Percentiles rank a stretch among this genome's conserved stretches.
Evolutionary conservation across 2,329 filamentous ascomycete species (phyloP).

Genomic region (Diaporthe sp.): DNA sequence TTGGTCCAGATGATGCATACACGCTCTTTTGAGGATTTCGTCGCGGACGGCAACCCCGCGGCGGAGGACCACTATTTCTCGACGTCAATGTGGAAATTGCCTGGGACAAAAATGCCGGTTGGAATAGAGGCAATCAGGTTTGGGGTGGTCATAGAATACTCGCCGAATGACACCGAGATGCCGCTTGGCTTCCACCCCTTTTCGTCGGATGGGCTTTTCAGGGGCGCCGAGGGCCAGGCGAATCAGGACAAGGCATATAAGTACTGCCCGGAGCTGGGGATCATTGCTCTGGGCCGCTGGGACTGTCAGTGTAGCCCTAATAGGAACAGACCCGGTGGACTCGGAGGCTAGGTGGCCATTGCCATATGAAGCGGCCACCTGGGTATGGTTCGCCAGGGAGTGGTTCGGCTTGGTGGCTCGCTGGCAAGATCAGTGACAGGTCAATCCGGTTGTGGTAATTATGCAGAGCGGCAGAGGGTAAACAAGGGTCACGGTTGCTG

Average conservation of each 20-base stretch:
- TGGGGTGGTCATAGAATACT: neutral
- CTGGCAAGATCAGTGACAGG: neutral
- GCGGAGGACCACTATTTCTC: conserved; percentile 69
- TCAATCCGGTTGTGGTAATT: neutral
- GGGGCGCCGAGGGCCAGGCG: conserved; percentile 21
- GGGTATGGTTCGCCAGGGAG: too few relatives aligned
- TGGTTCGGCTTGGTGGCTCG: neutral
- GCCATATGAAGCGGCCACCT: neutral
- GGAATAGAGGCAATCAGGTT: conserved; percentile 26
- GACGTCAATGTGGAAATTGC: conserved; percentile 64
- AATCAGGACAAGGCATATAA: conserved; percentile 24
- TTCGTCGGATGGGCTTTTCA: conserved; percentile 26
- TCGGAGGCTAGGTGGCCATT: neutral
- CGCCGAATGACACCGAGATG: conserved; percentile 14
- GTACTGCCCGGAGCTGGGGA: conserved; percentile 26
- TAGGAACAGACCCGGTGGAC: conserved; percentile 1
- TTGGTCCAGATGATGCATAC: conserved; percentile 64
- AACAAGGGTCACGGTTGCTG: neutral
- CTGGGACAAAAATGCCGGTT: conserved; percentile 59
- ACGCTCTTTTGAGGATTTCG: conserved; percentile 54
- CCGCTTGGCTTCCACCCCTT: conserved; percentile 33
- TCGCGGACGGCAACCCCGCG: conserved; percentile 43
- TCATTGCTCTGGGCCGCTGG: conserved; percentile 17
- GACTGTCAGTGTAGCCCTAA: conserved; percentile 30
- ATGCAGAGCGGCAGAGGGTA: neutral